A percentile compares a stretch with the other conserved stretches of the same genome.
Evolutionary conservation across 2,329 filamentous ascomycete species (phyloP).

Genomic region (Alternaria consortialis): DNA sequence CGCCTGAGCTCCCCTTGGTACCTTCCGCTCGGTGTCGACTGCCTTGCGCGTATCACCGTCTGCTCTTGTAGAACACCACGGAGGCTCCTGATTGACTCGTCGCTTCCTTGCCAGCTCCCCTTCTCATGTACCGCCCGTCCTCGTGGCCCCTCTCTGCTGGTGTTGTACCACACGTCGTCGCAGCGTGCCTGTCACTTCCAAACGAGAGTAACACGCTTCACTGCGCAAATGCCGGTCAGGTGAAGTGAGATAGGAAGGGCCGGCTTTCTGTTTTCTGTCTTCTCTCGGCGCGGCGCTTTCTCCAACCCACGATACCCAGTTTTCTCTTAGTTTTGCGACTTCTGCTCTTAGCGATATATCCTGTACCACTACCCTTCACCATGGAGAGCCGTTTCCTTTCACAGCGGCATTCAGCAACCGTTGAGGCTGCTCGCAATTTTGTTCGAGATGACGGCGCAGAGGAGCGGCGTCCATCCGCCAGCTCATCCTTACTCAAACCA

Average conservation of each 20-base stretch:
- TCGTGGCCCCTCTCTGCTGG: slow-evolving; percentile 27
- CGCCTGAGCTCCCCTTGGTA: slow-evolving; percentile 39
- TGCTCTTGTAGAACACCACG: slow-evolving; percentile 50
- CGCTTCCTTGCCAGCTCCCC: slow-evolving; percentile 22
- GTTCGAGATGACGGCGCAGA: slow-evolving; percentile 24
- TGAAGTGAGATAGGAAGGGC: slow-evolving; percentile 27
- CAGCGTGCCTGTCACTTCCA: slow-evolving; percentile 30
- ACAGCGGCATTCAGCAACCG: slow-evolving; percentile 30
- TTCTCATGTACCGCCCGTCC: slow-evolving; percentile 17
- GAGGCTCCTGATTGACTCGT: slow-evolving; percentile 34
- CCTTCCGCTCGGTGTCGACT: slow-evolving; percentile 26
- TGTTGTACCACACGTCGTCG: slow-evolving; percentile 39
- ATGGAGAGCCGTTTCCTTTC: slow-evolving; percentile 42
- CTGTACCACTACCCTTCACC: slow-evolving; percentile 40
- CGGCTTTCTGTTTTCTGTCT: slow-evolving; percentile 19
- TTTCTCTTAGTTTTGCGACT: slow-evolving; percentile 16
- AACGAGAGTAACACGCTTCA: slow-evolving; percentile 36
- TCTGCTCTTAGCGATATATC: slow-evolving; percentile 40
- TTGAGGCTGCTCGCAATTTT: slow-evolving; percentile 25
- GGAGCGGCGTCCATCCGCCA: slow-evolving; percentile 26
- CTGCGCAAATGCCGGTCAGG: slow-evolving; percentile 40
- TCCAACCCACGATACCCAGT: slow-evolving; percentile 19
- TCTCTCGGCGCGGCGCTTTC: slow-evolving; percentile 15
- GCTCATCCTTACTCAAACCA: slow-evolving; percentile 47
- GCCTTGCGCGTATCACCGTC: slow-evolving; percentile 38